Evolutionary conservation across 2,329 filamentous ascomycete species (phyloP).

Genomic region (Pseudohalonectria lignicola): DNA sequence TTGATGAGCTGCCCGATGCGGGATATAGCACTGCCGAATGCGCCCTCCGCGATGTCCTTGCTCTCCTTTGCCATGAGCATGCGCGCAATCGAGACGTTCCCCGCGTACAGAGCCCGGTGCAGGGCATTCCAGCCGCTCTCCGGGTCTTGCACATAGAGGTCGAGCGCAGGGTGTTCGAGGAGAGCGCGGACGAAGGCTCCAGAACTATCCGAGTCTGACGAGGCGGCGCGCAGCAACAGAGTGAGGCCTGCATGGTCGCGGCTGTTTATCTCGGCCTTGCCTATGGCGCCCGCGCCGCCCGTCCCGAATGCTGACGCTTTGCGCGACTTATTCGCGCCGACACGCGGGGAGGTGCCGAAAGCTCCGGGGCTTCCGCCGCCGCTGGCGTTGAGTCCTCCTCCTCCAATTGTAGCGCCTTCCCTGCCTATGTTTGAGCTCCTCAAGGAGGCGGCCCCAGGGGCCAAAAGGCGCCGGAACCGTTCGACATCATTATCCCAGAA

Average conservation of each 20-base stretch:
- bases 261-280: slow-evolving; percentile 66
- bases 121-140: slow-evolving; percentile 96
- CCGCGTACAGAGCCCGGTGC: slow-evolving; percentile 81
- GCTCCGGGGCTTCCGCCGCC: slow-evolving; percentile 28
- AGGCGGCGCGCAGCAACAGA: slow-evolving; percentile 72
- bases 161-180: slow-evolving; percentile 70
- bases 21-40: slow-evolving; percentile 28
- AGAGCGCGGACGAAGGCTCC: slow-evolving; percentile 67
- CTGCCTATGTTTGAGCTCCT: slow-evolving; percentile 38
- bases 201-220: slow-evolving; percentile 59
- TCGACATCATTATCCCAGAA: slow-evolving; percentile 98
- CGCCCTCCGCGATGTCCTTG: slow-evolving; percentile 40
- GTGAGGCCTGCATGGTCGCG: slow-evolving; percentile 76
- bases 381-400: slow-evolving; percentile 3
- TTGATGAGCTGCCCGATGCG: slow-evolving; percentile 73
- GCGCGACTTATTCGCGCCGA: no score
- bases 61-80: slow-evolving; percentile 71
- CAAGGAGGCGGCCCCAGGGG: slow-evolving; percentile 42
- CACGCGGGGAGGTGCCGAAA: slow-evolving; percentile 20
- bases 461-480: slow-evolving; percentile 80
- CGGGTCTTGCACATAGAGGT: slow-evolving; percentile 75
- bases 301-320: no score
- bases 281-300: slow-evolving; percentile 24
- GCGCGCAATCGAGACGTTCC: slow-evolving; percentile 78
- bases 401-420: slow-evolving; percentile 9